phyloP scores from a whole-genome alignment of 495 filamentous ascomycete genomes.

The Penicillium arizonense region DNA sequence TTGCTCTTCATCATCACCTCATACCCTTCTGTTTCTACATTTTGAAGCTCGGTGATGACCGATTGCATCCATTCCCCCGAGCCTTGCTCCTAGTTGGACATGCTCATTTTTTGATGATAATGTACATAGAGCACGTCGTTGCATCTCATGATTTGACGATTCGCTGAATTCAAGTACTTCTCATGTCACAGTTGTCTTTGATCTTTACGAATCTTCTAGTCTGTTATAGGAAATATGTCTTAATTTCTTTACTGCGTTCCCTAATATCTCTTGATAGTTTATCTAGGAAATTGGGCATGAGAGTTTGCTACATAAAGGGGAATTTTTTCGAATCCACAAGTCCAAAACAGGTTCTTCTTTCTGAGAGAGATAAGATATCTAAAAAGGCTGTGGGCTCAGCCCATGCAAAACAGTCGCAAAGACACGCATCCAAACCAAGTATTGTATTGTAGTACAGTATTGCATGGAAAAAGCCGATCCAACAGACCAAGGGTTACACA shows the following conservation, averaged over 20 bases:
- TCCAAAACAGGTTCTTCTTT: background rate
- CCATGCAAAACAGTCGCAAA: background rate
- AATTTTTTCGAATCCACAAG: background rate
- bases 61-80: background rate
- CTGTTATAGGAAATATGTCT: background rate
- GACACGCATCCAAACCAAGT: background rate
- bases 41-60: background rate
- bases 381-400: background rate
- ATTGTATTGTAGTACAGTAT: conserved; percentile 6
- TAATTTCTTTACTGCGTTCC: background rate
- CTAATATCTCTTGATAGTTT: too few species aligned
- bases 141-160: conserved; percentile 14
- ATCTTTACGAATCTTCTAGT: conserved; percentile 1
- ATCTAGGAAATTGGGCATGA: too few species aligned
- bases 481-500: background rate
- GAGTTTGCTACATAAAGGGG: too few species aligned
- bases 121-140: conserved; percentile 27
- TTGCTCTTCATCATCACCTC: background rate
- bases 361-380: background rate
- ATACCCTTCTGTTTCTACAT: background rate
- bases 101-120: conserved; percentile 9
- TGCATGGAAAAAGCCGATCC: background rate
- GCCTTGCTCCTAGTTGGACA: background rate
- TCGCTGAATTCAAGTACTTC: background rate
- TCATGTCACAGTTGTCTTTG: background rate